Evolutionary conservation across 169 alveolate genomes (phyloP), one percentile per base, ranked within the genome.

Genomic region (Blepharisma undulans): DNA sequence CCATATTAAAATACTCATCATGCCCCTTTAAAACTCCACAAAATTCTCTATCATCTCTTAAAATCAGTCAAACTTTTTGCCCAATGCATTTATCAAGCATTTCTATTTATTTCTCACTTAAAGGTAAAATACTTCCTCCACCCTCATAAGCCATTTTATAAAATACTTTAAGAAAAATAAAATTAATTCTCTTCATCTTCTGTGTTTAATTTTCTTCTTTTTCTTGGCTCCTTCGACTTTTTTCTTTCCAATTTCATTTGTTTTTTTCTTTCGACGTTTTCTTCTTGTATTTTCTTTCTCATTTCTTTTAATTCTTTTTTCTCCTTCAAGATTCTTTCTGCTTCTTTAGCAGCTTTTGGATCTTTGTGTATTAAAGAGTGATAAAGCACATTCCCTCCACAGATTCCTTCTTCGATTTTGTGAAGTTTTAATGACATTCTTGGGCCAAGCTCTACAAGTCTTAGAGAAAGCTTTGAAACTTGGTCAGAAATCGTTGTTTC

Each of bases 381-480:
- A 72, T 66, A 96, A 12, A 95, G 93, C 0, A 96, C 97, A 92
- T 96, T 96, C 27, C 98, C 98, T 82, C 92, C 79, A 77, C 95
- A 92, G 79, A 94, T 89, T 72, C 98, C 98, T 92, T 96, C 98
- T 93, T 96, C 96, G 19, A 96, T 95, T 89, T 96, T 96, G 61
- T 92, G 92, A 19, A 96, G 87, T 6, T 89, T 89, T 30, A 95
- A 78, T 86, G 92, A 92, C 80, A 96, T 34, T 81, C 98, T 86
- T 0, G 98, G 98, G 2, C 98, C 98, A 1, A 96, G 78, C 92
- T 96, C 98, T 34, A 91, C 94, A n/a, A 96, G 90, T 91, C 93
- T 92, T 22, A 96, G 91, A 30, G 96, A 92, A 4, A 94, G 95
- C 5, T 85, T 78, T 61, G 93, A 94, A 33, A 97, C 94, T 30